These are phyloP conservation scores for Aspergillus bridgeri DNA, from an alignment of 495 filamentous ascomycete genomes.

Conservation along the genomic window DNA sequence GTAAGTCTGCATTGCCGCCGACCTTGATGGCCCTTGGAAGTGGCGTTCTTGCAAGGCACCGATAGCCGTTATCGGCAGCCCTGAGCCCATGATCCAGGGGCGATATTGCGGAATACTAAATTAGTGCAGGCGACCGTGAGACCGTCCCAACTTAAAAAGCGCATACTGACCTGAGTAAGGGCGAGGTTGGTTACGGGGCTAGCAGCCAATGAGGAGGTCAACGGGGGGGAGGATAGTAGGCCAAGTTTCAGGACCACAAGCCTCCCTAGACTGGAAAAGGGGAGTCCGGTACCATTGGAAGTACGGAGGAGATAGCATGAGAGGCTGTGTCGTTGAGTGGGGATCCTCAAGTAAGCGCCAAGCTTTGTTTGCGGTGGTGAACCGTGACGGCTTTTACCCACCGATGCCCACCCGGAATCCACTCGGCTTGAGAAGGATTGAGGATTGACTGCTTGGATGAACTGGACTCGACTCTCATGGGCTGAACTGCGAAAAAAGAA, in stretches of 20 bases:
- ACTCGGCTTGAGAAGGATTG: neutral
- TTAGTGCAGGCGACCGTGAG: neutral
- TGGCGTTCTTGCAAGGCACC: neutral
- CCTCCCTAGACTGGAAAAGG: neutral
- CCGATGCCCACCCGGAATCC: slow-evolving; percentile 3
- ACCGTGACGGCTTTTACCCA: neutral
- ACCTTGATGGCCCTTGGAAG: neutral
- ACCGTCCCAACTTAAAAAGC: slow-evolving; percentile 3
- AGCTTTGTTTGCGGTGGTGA: slow-evolving; percentile 10
- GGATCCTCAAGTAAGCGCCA: slow-evolving; percentile 3
- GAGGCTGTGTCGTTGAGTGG: slow-evolving; percentile 4
- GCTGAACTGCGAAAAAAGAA: too few relatives aligned
- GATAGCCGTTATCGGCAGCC: neutral
- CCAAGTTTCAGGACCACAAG: neutral
- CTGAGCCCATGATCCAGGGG: neutral
- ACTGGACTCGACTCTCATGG: too few relatives aligned
- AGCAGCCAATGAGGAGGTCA: neutral
- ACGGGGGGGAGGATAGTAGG: neutral
- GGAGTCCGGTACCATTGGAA: too few relatives aligned
- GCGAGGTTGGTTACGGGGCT: neutral
- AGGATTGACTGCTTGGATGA: neutral
- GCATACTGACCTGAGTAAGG: neutral
- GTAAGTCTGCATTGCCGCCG: neutral
- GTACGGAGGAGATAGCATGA: too few relatives aligned
- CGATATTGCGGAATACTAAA: neutral